A percentile compares a stretch with the other conserved stretches of the same genome.
Evolutionary conservation across 2,329 filamentous ascomycete species (phyloP).

Genomic region (Colletotrichum theobromicola): DNA sequence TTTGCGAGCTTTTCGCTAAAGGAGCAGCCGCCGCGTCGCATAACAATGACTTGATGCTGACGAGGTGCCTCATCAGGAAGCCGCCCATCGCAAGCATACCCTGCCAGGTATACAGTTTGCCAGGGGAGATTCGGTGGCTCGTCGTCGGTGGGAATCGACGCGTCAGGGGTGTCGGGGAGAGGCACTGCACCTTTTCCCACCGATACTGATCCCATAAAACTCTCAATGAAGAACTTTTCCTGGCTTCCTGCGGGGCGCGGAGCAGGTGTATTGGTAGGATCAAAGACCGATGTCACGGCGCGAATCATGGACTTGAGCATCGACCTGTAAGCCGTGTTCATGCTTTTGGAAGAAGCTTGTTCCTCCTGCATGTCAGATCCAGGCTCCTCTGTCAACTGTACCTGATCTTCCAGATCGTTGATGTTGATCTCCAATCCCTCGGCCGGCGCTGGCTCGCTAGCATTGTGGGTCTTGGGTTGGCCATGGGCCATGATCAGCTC

Average conservation of each 20-base stretch:
- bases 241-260: constrained; percentile 28
- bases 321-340: constrained; percentile 39
- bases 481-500: constrained; percentile 72
- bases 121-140: constrained; percentile 61
- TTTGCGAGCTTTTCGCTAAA: constrained; percentile 85
- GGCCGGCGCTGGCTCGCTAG: constrained; percentile 22
- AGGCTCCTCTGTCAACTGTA: constrained; percentile 13
- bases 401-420: constrained; percentile 17
- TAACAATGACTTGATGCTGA: constrained; percentile 77
- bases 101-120: constrained; percentile 74
- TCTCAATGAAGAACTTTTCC: constrained; percentile 44
- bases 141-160: constrained; percentile 46
- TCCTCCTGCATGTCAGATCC: constrained; percentile 24
- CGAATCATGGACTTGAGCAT: constrained; percentile 52
- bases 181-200: constrained; percentile 68
- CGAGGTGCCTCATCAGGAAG: constrained; percentile 56
- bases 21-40: constrained; percentile 82
- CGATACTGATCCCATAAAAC: constrained; percentile 54
- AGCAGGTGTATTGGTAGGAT: constrained; percentile 34
- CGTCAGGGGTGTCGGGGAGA: constrained; percentile 68
- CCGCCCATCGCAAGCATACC: constrained; percentile 67
- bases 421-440: constrained; percentile 9
- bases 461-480: constrained; percentile 28
- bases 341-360: constrained; percentile 17
- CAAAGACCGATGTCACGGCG: constrained; percentile 50